Conservation (phyloP, 495 filamentous ascomycete genomes). For the Hyaloscypha variabilis region DNA sequence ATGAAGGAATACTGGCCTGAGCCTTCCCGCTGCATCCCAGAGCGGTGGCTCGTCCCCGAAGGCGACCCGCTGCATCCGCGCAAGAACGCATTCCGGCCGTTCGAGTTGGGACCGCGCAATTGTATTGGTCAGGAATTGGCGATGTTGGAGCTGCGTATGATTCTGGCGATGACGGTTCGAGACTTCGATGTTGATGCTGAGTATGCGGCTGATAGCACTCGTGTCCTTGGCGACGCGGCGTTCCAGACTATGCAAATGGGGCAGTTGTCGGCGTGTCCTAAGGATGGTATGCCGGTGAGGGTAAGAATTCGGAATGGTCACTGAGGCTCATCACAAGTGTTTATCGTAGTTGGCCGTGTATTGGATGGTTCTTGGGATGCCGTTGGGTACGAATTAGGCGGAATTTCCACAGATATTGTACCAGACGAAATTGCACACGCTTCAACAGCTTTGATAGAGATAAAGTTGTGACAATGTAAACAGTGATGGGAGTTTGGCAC, state of each 20-base stretch:
- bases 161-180: constrained; percentile 47
- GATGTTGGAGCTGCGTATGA: constrained; percentile 47
- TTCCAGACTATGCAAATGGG: neutral
- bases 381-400: too few species aligned
- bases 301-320: too few species aligned
- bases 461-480: too few species aligned
- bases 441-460: too few species aligned
- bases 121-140: constrained; percentile 58
- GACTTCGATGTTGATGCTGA: constrained; percentile 47
- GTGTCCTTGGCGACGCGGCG: neutral
- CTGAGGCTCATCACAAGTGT: too few species aligned
- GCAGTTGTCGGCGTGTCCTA: neutral
- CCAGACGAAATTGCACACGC: too few species aligned
- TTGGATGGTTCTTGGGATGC: too few species aligned
- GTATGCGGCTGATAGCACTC: constrained; percentile 29
- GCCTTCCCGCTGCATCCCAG: constrained; percentile 44
- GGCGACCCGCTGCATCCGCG: constrained; percentile 36
- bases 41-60: constrained; percentile 39
- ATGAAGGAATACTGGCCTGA: constrained; percentile 40
- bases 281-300: constrained; percentile 6
- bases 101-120: constrained; percentile 51
- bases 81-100: constrained; percentile 52
- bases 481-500: too few species aligned
- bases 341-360: too few species aligned
- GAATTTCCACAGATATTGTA: too few species aligned